Base-by-base conservation (phyloP, 2,329 filamentous ascomycete species). In the Drechmeria coniospora region DNA sequence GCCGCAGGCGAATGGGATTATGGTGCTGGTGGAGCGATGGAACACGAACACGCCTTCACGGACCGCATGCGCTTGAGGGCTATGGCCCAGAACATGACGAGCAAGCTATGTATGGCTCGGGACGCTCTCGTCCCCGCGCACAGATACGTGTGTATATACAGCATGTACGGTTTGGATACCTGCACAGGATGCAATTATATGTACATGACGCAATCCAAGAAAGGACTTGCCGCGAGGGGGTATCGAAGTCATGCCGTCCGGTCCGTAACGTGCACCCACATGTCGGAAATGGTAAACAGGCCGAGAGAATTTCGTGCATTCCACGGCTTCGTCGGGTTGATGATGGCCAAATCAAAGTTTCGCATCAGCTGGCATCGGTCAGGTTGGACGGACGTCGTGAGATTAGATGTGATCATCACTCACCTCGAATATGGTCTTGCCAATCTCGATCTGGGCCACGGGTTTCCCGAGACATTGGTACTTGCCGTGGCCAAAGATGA, bases 391-490 rank as follows among this genome's bases (percentile, higher is more conserved):
- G 10, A 14, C 6, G 12, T 23, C 18, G 9, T n/a, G 7, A 13
- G n/a, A n/a, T n/a, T n/a, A n/a, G 15, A 9, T 5, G 24, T 6
- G 10, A 13, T 4, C 21, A 8, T 2, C 2, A 36, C 35, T 4
- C 54, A 59, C 54, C 47, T 65, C 59, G 14, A 60, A 54, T 12
- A 58, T 41, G 2, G 45, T 36, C 34, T 52, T 50, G 15, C 46
- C 46, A 15, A 57, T 10, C 27, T 59, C 53, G 18, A 59, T 44
- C 12, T 46, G 30, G 1, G 56, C 54, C 8, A 58, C 44, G 0
- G 46, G 41, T 14, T 51, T 51, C 0, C 56, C 56, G 1, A 57
- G 33, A 15, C 56, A 59, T 18, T 47, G 43, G 26, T 45, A 57
- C n/a, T 40, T 42, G 0, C 56, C 57, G 16, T 52, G 48, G 0